Percentiles rank a stretch among this genome's conserved stretches.
Conservation (phyloP, 164 flowering plant genomes). For the Aristolochia californica region DNA sequence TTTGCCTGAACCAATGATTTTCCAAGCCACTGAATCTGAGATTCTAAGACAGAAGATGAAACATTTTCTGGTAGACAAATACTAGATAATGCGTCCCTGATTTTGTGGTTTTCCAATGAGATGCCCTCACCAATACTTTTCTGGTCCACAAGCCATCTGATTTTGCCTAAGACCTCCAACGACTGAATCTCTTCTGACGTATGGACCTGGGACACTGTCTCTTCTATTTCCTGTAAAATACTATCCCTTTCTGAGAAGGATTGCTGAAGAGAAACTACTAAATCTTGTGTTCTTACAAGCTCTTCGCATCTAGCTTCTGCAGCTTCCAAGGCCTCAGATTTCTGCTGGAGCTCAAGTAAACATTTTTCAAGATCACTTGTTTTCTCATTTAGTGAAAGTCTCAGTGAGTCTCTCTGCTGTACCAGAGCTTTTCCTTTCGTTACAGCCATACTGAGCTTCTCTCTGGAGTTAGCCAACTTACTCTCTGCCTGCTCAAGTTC, state of each 20-base stretch:
- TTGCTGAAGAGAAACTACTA: slow-evolving; percentile 55
- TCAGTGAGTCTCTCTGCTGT: slow-evolving; percentile 77
- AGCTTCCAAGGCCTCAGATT: slow-evolving; percentile 55
- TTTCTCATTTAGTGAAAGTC: slow-evolving; percentile 64
- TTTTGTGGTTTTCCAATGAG: slow-evolving; percentile 31
- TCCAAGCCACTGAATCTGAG: slow-evolving; percentile 46
- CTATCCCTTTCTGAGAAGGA: slow-evolving; percentile 31
- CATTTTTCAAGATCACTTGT: slow-evolving; percentile 59
- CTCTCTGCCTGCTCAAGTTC: slow-evolving; percentile 81
- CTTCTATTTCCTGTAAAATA: slow-evolving; percentile 39
- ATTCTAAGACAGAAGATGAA: slow-evolving; percentile 30
- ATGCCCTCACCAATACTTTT: slow-evolving; percentile 11
- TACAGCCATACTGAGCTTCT: slow-evolving; percentile 93
- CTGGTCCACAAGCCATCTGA: slow-evolving; percentile 44
- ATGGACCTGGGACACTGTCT: slow-evolving; percentile 30
- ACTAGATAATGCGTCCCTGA: slow-evolving; percentile 33
- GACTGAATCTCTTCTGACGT: slow-evolving; percentile 34
- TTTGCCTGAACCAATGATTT: slow-evolving; percentile 45
- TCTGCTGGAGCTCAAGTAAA: slow-evolving; percentile 51
- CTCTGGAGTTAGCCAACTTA: slow-evolving; percentile 50
- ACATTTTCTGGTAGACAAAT: slow-evolving; percentile 50
- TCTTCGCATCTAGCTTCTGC: slow-evolving; percentile 40
- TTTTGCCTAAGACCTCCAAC: slow-evolving; percentile 33
- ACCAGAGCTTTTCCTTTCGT: slow-evolving; percentile 94
- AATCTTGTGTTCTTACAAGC: slow-evolving; percentile 34